These are phyloP conservation scores for Wickerhamomyces bisporus DNA, from an alignment of 805 yeast genomes.

Conservation along the genomic window DNA sequence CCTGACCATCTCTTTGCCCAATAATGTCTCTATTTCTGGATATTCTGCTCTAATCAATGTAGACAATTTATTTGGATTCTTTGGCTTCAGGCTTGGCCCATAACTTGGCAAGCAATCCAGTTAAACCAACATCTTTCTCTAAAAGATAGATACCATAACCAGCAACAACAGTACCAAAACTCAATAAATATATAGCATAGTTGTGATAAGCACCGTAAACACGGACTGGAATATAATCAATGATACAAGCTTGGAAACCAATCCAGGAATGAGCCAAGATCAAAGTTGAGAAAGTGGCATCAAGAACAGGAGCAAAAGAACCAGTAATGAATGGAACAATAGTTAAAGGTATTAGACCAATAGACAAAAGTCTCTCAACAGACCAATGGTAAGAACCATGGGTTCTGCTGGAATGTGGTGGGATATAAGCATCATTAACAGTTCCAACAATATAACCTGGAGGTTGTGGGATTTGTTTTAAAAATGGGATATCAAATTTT, in stretches of 20 bases:
- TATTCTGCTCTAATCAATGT: too few species aligned
- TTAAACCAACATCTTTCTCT: constrained; percentile 74
- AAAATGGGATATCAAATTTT: constrained; percentile 39
- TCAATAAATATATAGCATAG: constrained; percentile 61
- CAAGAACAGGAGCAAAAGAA: constrained; percentile 61
- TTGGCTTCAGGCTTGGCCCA: constrained; percentile 43
- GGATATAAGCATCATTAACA: constrained; percentile 79
- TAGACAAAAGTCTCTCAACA: constrained; percentile 69
- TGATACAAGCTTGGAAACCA: constrained; percentile 88
- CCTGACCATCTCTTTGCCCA: too few species aligned
- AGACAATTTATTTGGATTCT: constrained; percentile 13
- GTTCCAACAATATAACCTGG: constrained; percentile 91
- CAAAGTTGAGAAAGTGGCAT: constrained; percentile 61
- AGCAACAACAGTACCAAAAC: constrained; percentile 65
- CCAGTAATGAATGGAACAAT: constrained; percentile 76
- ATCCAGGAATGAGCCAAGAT: constrained; percentile 74
- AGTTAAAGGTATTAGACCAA: constrained; percentile 71
- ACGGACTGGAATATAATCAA: constrained; percentile 86
- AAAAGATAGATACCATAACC: constrained; percentile 73
- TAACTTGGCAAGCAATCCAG: constrained; percentile 53
- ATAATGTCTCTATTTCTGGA: too few species aligned
- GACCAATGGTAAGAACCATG: constrained; percentile 95
- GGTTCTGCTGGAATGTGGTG: constrained; percentile 55
- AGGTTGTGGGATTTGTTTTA: constrained; percentile 69
- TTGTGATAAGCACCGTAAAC: constrained; percentile 76